Percentiles rank a stretch among this genome's conserved stretches.
Conservation (phyloP, 495 filamentous ascomycete genomes). For the Apiosordaria backusii region DNA sequence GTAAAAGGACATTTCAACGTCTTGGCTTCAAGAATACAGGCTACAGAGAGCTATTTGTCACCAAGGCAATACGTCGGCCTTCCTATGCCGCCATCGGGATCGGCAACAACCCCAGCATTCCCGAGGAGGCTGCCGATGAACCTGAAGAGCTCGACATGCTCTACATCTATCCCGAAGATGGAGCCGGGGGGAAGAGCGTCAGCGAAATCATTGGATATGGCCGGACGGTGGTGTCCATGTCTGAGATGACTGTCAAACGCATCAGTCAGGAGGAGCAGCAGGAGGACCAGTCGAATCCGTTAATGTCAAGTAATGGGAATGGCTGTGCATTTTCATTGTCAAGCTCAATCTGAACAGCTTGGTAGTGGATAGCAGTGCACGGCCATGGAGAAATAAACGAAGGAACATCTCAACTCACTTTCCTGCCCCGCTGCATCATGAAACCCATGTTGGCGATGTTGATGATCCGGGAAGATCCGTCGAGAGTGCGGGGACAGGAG, state of each 20-base stretch:
- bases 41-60: slow-evolving; percentile 30
- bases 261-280: neutral
- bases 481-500: neutral
- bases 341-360: neutral
- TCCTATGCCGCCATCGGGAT: neutral
- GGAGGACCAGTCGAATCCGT: neutral
- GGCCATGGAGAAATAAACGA: neutral
- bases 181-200: neutral
- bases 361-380: neutral
- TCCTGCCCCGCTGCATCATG: neutral
- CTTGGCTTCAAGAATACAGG: slow-evolving; percentile 31
- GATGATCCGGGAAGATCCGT: neutral
- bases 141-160: slow-evolving; percentile 14
- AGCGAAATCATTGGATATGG: neutral
- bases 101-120: neutral
- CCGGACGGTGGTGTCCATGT: neutral
- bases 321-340: neutral
- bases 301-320: neutral
- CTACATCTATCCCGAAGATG: slow-evolving; percentile 16
- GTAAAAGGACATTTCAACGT: slow-evolving; percentile 26
- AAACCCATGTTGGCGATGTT: no score
- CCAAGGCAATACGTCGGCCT: neutral
- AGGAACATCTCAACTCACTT: neutral
- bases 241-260: slow-evolving; percentile 22
- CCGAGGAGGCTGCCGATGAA: neutral